These are phyloP conservation scores for Annulohypoxylon moriforme DNA, from an alignment of 495 filamentous ascomycete genomes.

Conservation along the genomic window DNA sequence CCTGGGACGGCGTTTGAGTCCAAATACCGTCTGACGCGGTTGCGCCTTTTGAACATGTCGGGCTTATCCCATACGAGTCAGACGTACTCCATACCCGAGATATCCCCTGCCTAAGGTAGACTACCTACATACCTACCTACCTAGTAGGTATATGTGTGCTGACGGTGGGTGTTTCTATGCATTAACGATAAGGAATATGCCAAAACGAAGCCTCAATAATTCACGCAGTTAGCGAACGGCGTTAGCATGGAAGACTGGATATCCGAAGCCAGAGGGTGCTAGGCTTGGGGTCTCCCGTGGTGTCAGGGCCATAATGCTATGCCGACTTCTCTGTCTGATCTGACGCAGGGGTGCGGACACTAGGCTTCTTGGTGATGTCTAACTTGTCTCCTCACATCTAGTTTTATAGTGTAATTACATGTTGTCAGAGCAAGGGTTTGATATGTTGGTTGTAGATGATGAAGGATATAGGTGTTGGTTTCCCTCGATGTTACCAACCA, in stretches of 20 bases:
- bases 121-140: too few species aligned
- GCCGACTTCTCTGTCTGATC: background rate
- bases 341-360: background rate
- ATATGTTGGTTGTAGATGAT: background rate
- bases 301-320: background rate
- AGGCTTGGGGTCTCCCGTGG: background rate
- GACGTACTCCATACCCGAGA: slow-evolving; percentile 16
- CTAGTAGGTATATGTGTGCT: slow-evolving; percentile 27
- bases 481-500: background rate
- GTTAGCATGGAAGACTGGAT: slow-evolving; percentile 10
- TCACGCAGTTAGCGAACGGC: slow-evolving; percentile 8
- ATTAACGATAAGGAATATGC: slow-evolving; percentile 6
- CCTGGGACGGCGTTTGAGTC: slow-evolving; percentile 33
- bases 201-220: background rate
- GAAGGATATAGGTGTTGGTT: background rate
- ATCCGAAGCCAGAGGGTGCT: background rate
- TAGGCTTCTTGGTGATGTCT: background rate
- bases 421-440: background rate
- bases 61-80: slow-evolving; percentile 29
- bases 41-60: background rate
- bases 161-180: slow-evolving; percentile 15
- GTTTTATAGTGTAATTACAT: background rate
- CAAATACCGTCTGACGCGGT: slow-evolving; percentile 41
- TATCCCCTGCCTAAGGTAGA: slow-evolving; percentile 5
- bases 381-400: background rate